Base-by-base conservation (phyloP, 352 stramenopile species). In the Phytophthora constricta region DNA sequence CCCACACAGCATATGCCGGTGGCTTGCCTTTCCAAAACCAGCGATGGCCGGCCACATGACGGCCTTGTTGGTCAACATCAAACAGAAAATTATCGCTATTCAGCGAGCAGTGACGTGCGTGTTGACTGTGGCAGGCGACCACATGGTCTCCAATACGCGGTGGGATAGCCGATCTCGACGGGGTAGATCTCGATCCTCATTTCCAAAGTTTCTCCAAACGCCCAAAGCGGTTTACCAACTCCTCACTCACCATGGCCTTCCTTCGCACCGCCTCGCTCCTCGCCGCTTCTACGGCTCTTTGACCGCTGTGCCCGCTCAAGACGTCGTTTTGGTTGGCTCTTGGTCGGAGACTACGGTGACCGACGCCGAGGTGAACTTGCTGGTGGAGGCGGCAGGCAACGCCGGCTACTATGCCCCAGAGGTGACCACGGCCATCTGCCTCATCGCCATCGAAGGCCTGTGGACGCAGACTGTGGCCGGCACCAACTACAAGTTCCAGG, bases 401-500 rank as follows among this genome's bases (percentile, higher is more conserved):
- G 58, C 65, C 41, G 67, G 20, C 17, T 70, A 84, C 69, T 84
- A 81, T 65, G 55, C 62, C 17, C 57, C 62, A 4, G 49, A 59
- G 22, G 70, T 83, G 57, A 76, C 20, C 7, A 61, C 57, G 8
- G 66, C 72, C 1, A 71, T 87, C 49, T 87, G 76, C 55, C 54
- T 80, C 27, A 73, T 79, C 23, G 65, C 66, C n/a, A 65, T 81
- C 20, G 53, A 79, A 37, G 70, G 60, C 27, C 62, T 79, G 10
- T 52, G 65, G 58, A 69, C 60, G 43, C 74, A 87, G 59, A 73
- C 61, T 34, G 79, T 87, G 17, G 67, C 79, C 13, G 79, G 79
- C 47, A 86, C 77, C 42, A 86, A 84, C 63, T 87, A 84, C 62
- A 76, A 74, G 49, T 87, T 74, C 69, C 46, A 82, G 34, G 62